phyloP scores from a whole-genome alignment of 139 green algal genomes.

The Micractinium conductrix region DNA sequence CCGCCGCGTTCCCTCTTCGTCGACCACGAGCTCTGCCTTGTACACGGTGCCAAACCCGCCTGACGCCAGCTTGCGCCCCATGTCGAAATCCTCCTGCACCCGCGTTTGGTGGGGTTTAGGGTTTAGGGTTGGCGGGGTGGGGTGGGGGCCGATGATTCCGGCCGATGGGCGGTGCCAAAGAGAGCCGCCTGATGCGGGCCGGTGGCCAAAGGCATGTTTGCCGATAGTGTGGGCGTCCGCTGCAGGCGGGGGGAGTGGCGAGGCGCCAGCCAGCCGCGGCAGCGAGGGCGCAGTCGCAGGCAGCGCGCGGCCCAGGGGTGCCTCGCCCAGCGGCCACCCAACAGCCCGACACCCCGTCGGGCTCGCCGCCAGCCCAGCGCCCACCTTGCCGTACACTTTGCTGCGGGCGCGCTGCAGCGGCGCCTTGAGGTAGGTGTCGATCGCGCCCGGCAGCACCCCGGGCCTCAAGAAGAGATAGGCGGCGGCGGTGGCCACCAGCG shows the following conservation, averaged over 20 bases:
- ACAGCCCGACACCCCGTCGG: not conserved
- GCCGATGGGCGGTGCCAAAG: too few species aligned
- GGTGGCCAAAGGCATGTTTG: too few species aligned
- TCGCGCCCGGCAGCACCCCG: constrained; percentile 77
- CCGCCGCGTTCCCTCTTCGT: constrained; percentile 21
- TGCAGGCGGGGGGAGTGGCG: not conserved
- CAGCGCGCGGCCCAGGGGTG: too few species aligned
- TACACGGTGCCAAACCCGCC: constrained; percentile 97
- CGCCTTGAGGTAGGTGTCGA: constrained; percentile 85
- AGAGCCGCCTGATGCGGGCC: too few species aligned
- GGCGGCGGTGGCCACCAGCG: constrained; percentile 51
- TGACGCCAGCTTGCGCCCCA: constrained; percentile 60
- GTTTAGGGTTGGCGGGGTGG: too few species aligned
- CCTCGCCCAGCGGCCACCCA: not conserved
- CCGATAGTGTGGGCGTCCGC: too few species aligned
- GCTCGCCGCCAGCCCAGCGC: not conserved
- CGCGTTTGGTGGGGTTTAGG: too few species aligned
- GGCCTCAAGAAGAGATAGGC: constrained; percentile 76
- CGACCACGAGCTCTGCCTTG: constrained; percentile 63
- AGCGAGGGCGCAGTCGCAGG: not conserved
- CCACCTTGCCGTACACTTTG: constrained; percentile 45
- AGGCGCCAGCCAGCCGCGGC: not conserved
- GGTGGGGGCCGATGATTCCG: too few species aligned
- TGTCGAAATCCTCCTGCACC: constrained; percentile 41
- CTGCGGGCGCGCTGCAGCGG: constrained; percentile 56